Conservation (phyloP, 2,329 filamentous ascomycete species). For the Epicoccum sorghinum region DNA sequence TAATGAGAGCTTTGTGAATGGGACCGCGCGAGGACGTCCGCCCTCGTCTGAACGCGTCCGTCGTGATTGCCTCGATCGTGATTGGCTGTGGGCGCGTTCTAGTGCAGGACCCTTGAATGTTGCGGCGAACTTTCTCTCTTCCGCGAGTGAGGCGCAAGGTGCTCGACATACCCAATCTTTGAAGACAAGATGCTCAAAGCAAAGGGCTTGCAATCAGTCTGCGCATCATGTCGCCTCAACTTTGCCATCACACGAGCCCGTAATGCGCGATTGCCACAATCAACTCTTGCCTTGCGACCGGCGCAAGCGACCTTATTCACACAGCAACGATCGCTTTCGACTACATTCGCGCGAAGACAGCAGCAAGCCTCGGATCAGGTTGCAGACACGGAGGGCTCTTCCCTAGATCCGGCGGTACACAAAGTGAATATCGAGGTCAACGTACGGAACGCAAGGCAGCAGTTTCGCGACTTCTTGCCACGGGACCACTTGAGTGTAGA, state of each 20-base stretch:
- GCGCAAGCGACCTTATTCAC: slow-evolving; percentile 16
- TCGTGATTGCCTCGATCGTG: slow-evolving; percentile 8
- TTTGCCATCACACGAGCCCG: slow-evolving; percentile 34
- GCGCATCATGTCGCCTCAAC: slow-evolving; percentile 42
- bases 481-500: slow-evolving; percentile 70
- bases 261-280: slow-evolving; percentile 30
- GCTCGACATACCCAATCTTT: slow-evolving; percentile 10
- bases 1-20: no score
- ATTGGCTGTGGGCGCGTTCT: slow-evolving; percentile 29
- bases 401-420: slow-evolving; percentile 21
- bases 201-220: slow-evolving; percentile 36
- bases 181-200: slow-evolving; percentile 39
- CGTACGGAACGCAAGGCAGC: slow-evolving; percentile 73
- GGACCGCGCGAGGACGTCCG: no score
- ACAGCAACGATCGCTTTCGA: slow-evolving; percentile 32
- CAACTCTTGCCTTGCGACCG: slow-evolving; percentile 20
- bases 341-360: slow-evolving; percentile 21
- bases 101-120: slow-evolving; percentile 28
- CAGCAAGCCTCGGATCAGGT: slow-evolving; percentile 1
- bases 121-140: slow-evolving; percentile 41
- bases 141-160: slow-evolving; percentile 1
- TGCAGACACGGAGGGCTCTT: neutral
- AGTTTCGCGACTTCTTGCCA: slow-evolving; percentile 79
- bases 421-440: slow-evolving; percentile 61
- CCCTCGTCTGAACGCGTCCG: no score